Base-by-base conservation (phyloP, 345 rosid genomes). In the Salix dunnii region DNA sequence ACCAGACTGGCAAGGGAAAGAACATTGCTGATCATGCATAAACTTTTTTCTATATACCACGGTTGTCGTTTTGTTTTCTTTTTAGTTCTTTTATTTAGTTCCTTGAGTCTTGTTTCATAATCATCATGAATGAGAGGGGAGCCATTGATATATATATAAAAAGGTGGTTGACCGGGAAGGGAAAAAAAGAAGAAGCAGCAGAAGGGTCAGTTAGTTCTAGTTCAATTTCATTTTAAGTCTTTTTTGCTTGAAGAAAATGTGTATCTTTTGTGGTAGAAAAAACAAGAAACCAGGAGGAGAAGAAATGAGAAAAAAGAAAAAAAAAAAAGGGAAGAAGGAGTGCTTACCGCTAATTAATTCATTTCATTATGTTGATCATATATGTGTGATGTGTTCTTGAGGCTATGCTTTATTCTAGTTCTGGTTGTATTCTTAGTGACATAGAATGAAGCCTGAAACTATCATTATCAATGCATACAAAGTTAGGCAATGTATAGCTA, bases 1-100 rank as follows among this genome's bases (percentile, higher is more conserved):
- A 89, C 92, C 92, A 63, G 91, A 89, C 73, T 89, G 94, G 92
- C 91, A 85, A 23, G 83, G 82, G 35, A 84, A 80, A 75, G 82
- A 80, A 82, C 68, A 67, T 23, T 55, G 17, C 62, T 73, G 33
- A 78, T 25, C 10, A 73, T 62, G 25, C 9, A 61, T 18, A 9
- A 73, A 42, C 48, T 25, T 66, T 60, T 75, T 51, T n/a, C 30
- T 23, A 31, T 67, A 31, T 16, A 2, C 70, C 20, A 30, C 20
- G 70, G 5, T 8, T 76, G 23, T 67, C 28, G 12, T 36, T 13
- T 75, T 67, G 0, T 30, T 33, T 33, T n/a, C 4, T 3, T 23
- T 75, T 63, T 28, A 1, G 31, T 11, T 36, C 1, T 20, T 51
- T 14, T 10, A 31, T 71, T 21, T 23, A 68, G 36, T 75, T 66